Percentiles rank a stretch among this genome's conserved stretches.
These are phyloP conservation scores for Astragalus glycyphyllos DNA, from an alignment of 306 rosid genomes.

Conservation along the genomic window DNA sequence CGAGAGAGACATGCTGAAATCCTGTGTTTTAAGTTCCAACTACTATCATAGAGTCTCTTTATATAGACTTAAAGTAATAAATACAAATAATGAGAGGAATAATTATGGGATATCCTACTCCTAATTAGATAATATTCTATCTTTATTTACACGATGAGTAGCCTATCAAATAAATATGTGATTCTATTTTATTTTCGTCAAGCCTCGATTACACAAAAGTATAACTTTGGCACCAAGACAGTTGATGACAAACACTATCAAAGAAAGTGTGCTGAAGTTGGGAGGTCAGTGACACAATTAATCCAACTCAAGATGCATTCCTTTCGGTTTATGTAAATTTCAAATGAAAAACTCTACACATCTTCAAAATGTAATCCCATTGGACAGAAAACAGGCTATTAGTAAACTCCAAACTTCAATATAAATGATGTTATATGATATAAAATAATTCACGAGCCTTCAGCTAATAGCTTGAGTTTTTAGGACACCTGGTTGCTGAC, in stretches of 20 bases:
- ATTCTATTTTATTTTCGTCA: too few species aligned
- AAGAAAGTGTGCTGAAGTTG: neutral
- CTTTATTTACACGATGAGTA: too few species aligned
- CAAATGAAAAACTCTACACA: neutral
- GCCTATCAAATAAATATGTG: too few species aligned
- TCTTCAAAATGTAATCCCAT: neutral
- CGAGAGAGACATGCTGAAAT: too few species aligned
- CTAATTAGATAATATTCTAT: too few species aligned
- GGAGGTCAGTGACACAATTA: slow-evolving; percentile 16
- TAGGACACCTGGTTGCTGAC: neutral
- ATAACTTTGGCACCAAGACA: neutral
- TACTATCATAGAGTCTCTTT: too few species aligned
- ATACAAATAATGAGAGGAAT: too few species aligned
- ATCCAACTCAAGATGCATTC: neutral
- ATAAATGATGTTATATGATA: neutral
- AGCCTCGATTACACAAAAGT: slow-evolving; percentile 21
- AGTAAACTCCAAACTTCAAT: neutral
- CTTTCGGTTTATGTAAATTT: slow-evolving; percentile 8
- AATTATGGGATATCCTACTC: too few species aligned
- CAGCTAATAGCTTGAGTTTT: neutral
- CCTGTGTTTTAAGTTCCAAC: too few species aligned
- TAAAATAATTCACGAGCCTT: neutral
- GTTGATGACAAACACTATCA: neutral
- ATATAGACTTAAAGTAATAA: too few species aligned
- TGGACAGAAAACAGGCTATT: neutral